These are phyloP conservation scores for Arthroderma sp. DNA, from an alignment of 2,329 filamentous ascomycete species.

Conservation along the genomic window DNA sequence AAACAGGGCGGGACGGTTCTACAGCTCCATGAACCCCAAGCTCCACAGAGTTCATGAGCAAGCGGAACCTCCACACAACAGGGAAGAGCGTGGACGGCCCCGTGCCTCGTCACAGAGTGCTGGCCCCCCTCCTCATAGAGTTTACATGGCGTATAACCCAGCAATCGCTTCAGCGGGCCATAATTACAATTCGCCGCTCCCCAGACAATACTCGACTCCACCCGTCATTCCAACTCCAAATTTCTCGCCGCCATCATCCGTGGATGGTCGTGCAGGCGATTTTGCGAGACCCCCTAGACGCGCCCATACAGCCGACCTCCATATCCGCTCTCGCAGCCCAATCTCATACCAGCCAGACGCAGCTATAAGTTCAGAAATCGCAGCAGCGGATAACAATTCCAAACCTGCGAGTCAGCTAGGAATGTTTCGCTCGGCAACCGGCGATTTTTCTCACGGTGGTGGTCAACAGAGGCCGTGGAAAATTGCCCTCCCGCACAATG, in stretches of 20 bases:
- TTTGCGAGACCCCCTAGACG: background rate
- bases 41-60: too few species aligned
- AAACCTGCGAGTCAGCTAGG: slow-evolving; percentile 19
- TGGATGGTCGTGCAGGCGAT: background rate
- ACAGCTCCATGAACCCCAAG: background rate
- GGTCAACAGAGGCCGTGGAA: slow-evolving; percentile 27
- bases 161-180: too few species aligned
- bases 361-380: slow-evolving; percentile 3
- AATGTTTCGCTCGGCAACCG: slow-evolving; percentile 20
- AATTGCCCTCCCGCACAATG: slow-evolving; percentile 20
- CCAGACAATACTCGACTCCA: too few species aligned
- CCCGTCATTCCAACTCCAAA: too few species aligned
- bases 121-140: too few species aligned
- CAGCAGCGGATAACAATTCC: slow-evolving; percentile 13
- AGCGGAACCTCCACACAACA: too few species aligned
- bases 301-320: slow-evolving; percentile 14
- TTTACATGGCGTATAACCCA: too few species aligned
- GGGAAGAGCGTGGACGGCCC: too few species aligned
- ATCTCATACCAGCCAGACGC: slow-evolving; percentile 15
- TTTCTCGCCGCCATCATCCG: too few species aligned
- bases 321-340: slow-evolving; percentile 26
- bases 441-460: slow-evolving; percentile 19
- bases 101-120: too few species aligned
- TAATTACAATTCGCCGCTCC: too few species aligned
- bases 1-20: background rate